These are phyloP conservation scores for Turritis glabra DNA, from an alignment of 345 rosid species.

Conservation along the genomic window DNA sequence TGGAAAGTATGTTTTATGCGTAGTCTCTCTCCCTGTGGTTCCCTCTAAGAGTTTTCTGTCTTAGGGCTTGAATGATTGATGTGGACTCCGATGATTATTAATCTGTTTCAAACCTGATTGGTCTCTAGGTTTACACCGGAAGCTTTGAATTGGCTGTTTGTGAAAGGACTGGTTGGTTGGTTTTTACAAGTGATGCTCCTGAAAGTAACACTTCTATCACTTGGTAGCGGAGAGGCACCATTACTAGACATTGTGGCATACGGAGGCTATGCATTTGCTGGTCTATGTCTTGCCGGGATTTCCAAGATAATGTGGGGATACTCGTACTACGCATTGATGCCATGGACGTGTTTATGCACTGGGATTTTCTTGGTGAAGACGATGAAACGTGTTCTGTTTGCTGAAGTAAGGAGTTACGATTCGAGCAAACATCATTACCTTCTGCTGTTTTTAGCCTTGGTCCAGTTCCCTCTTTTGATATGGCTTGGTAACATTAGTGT, in stretches of 20 bases:
- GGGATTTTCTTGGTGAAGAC: constrained; percentile 63
- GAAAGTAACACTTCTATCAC: constrained; percentile 47
- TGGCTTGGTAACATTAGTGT: constrained; percentile 95
- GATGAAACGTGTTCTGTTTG: constrained; percentile 75
- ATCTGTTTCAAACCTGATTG: not conserved
- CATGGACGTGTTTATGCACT: constrained; percentile 54
- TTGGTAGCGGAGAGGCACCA: constrained; percentile 58
- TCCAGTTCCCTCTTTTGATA: constrained; percentile 77
- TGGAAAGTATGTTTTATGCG: constrained; percentile 50
- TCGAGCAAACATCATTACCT: constrained; percentile 86
- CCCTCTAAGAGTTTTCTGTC: not conserved
- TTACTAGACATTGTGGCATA: constrained; percentile 56
- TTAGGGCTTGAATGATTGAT: not conserved
- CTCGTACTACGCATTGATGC: constrained; percentile 44
- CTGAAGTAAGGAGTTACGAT: constrained; percentile 82
- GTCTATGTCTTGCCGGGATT: constrained; percentile 50
- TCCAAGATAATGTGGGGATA: constrained; percentile 45
- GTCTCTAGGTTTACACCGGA: constrained; percentile 49
- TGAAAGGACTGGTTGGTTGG: constrained; percentile 59
- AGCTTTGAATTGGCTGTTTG: constrained; percentile 57
- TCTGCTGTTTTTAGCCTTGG: constrained; percentile 77
- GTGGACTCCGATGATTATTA: not conserved
- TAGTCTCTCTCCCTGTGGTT: not conserved
- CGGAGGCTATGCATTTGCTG: constrained; percentile 56
- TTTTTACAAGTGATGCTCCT: constrained; percentile 52